Conservation (phyloP, 179 eudicot genomes). For the Gypsophila paniculata region DNA sequence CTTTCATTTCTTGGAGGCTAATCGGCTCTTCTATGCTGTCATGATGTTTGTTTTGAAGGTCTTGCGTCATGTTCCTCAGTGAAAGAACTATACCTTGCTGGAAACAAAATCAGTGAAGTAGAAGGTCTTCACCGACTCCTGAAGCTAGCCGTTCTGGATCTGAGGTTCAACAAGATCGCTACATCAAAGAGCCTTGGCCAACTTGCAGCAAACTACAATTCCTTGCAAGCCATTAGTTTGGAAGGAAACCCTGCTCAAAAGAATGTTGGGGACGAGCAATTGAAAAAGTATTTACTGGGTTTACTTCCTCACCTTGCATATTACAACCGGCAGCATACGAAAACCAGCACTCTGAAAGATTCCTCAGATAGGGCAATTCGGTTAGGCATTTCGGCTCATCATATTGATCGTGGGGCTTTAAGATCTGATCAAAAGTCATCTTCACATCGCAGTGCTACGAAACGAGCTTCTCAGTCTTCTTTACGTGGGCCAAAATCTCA, state of each 20-base stretch:
- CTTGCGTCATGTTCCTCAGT: constrained; percentile 79
- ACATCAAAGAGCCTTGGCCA: constrained; percentile 85
- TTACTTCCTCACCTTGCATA: constrained; percentile 78
- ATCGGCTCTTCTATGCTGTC: background rate
- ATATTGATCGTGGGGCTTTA: constrained; percentile 43
- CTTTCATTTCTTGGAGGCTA: background rate
- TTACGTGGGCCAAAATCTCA: constrained; percentile 45
- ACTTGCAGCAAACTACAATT: constrained; percentile 89
- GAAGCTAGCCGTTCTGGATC: constrained; percentile 66
- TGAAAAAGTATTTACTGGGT: constrained; percentile 61
- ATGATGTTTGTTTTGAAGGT: constrained; percentile 34
- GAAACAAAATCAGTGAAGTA: constrained; percentile 95
- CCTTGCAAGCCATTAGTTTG: constrained; percentile 82
- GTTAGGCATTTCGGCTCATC: constrained; percentile 46
- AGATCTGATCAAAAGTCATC: constrained; percentile 53
- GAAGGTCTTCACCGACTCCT: constrained; percentile 95
- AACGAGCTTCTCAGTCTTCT: constrained; percentile 40
- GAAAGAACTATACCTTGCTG: constrained; percentile 87
- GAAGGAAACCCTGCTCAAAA: constrained; percentile 98
- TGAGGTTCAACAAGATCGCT: constrained; percentile 86
- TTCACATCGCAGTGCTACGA: constrained; percentile 38
- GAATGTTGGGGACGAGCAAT: constrained; percentile 84
- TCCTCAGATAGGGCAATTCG: constrained; percentile 61
- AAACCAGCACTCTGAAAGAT: constrained; percentile 59
- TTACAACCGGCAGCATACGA: constrained; percentile 66